phyloP scores from a whole-genome alignment of 768 basidiomycete genomes.

The Lactarius pseudohatsudake region DNA sequence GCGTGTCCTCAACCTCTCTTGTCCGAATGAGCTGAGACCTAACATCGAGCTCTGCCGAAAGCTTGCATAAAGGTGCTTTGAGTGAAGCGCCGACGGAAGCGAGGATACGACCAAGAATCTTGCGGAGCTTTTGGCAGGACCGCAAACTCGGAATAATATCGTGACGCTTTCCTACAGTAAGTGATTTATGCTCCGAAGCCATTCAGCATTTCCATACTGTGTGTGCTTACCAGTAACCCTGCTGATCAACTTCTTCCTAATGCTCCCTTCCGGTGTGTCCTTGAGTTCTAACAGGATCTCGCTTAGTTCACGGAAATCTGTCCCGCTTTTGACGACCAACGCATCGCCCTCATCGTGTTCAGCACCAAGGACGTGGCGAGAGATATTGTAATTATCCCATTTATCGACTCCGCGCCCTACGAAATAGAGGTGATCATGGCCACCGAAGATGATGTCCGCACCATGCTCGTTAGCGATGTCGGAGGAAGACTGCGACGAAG shows the following conservation, averaged over 20 bases:
- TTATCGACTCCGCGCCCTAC: constrained; percentile 60
- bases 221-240: constrained; percentile 52
- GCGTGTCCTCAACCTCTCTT: constrained; percentile 51
- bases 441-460: constrained; percentile 80
- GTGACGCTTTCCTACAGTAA: constrained; percentile 60
- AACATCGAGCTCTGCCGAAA: constrained; percentile 65
- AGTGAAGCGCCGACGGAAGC: constrained; percentile 67
- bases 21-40: constrained; percentile 74
- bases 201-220: background rate
- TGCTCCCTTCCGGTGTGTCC: constrained; percentile 57
- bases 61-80: constrained; percentile 74
- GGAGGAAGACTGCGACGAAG: constrained; percentile 46
- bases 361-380: constrained; percentile 55
- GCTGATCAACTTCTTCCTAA: constrained; percentile 64
- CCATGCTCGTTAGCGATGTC: constrained; percentile 62
- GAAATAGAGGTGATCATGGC: constrained; percentile 87
- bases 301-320: constrained; percentile 85
- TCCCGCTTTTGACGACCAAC: constrained; percentile 81
- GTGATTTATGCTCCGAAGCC: background rate
- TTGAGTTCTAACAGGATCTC: constrained; percentile 66
- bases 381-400: constrained; percentile 67
- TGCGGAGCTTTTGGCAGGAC: constrained; percentile 45
- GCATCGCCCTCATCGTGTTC: constrained; percentile 73
- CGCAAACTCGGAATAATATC: constrained; percentile 55
- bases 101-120: constrained; percentile 61